Percentiles rank a stretch among this genome's conserved stretches.
Evolutionary conservation across 768 basidiomycete species (phyloP).

Genomic region (Dioszegia hungarica): DNA sequence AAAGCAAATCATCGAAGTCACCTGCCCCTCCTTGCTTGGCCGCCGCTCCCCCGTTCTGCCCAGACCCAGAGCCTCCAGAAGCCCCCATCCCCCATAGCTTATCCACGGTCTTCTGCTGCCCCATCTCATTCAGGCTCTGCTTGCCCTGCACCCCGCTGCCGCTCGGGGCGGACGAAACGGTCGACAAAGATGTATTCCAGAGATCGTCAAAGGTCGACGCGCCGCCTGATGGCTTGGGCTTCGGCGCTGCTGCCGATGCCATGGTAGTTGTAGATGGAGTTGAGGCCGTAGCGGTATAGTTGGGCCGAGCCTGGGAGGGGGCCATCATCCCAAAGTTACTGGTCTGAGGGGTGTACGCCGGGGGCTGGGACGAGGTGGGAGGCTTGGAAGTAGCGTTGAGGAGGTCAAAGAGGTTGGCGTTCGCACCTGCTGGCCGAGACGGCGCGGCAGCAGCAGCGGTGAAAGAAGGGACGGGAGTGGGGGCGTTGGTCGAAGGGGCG

Average conservation of each 20-base stretch:
- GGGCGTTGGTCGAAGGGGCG: constrained; percentile 26
- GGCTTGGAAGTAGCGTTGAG: constrained; percentile 35
- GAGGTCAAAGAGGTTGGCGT: constrained; percentile 46
- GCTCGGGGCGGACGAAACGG: constrained; percentile 32
- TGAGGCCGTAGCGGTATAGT: not conserved
- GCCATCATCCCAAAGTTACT: constrained; percentile 2
- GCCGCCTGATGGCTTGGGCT: constrained; percentile 53
- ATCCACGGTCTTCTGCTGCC: constrained; percentile 76
- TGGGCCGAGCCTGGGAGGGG: constrained; percentile 43
- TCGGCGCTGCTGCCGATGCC: too few relatives aligned
- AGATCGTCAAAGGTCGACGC: constrained; percentile 68
- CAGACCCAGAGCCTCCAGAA: too few relatives aligned
- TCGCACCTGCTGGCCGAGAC: constrained; percentile 11
- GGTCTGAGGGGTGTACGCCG: constrained; percentile 1
- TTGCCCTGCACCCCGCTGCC: constrained; percentile 29
- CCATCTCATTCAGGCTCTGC: constrained; percentile 83
- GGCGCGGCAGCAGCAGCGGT: constrained; percentile 18
- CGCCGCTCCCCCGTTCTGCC: not conserved
- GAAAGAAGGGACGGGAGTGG: constrained; percentile 1
- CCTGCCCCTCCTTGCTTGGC: not conserved
- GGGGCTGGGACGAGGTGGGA: constrained; percentile 10
- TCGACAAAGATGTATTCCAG: constrained; percentile 72
- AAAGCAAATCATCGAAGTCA: constrained; percentile 4
- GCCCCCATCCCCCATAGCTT: constrained; percentile 69
- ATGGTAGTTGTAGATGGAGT: constrained; percentile 45